Conservation (phyloP, 805 yeast genomes). For the Yamadazyma tumulicola region DNA sequence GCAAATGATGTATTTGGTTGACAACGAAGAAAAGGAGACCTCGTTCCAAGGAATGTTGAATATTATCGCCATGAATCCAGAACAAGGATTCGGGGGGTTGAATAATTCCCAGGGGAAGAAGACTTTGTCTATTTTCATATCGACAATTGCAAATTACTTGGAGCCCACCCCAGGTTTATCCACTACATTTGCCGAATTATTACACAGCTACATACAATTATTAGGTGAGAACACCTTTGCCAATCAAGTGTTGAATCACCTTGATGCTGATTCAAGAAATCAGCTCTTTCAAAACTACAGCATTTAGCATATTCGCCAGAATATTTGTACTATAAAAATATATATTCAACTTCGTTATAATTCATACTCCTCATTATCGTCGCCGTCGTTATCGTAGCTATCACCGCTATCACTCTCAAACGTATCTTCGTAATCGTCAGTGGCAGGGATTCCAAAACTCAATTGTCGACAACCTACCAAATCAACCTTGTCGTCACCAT, state of each 20-base stretch:
- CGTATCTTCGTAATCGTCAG: not conserved
- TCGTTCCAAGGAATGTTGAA: constrained; percentile 82
- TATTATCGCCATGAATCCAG: constrained; percentile 63
- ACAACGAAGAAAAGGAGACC: constrained; percentile 84
- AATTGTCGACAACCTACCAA: too few relatives aligned
- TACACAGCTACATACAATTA: constrained; percentile 43
- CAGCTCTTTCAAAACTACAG: constrained; percentile 20
- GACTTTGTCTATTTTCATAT: constrained; percentile 51
- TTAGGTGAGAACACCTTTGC: constrained; percentile 42
- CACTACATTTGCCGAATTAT: constrained; percentile 41
- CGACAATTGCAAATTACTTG: constrained; percentile 54
- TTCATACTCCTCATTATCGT: not conserved
- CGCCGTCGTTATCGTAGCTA: not conserved
- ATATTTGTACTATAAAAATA: not conserved
- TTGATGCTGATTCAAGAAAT: constrained; percentile 28
- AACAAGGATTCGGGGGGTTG: constrained; percentile 48
- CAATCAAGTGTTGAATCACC: constrained; percentile 24
- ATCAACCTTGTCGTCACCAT: not conserved
- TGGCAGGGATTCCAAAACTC: too few relatives aligned
- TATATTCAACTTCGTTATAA: not conserved
- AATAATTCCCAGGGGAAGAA: constrained; percentile 42
- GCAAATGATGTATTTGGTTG: constrained; percentile 62
- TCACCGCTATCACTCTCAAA: not conserved
- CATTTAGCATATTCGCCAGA: constrained; percentile 12
- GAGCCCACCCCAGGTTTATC: constrained; percentile 48